Base-by-base conservation (phyloP, 202 grass and related monocot species). In the Alloteropsis angusta region DNA sequence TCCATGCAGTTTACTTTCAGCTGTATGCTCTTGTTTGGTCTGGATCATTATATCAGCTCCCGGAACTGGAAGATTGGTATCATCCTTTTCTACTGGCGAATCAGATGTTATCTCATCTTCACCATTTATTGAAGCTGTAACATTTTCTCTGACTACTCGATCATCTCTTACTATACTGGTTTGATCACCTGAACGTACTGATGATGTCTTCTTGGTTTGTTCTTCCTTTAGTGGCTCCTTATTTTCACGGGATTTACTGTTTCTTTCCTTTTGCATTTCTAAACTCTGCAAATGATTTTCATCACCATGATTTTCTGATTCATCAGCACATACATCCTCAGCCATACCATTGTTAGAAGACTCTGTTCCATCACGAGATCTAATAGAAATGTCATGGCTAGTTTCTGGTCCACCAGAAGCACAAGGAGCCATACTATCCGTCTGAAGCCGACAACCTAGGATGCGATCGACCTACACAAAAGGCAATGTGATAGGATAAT, bases 381-480 rank as follows among this genome's bases (percentile, higher is more conserved):
- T 82, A 45, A 48, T 54, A 71, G 62, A 9, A 60, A 77, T 47
- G 49, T 59, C 46, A 16, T 36, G 70, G 35, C 54, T 64, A 53
- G 66, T 55, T 84, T 80, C 36, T 61, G 60, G 47, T 57, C 0
- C 37, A 79, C 57, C 47, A 32, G 65, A 81, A 75, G 55, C 36
- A 82, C 26, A 77, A 70, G 76, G 81, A 36, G 61, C 48, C 44
- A 18, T 69, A 64, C 38, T 60, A 76, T 68, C 77, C 22, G 52
- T 69, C 74, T 84, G 84, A 73, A 91, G 76, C 28, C 96, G 89
- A 78, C 96, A 95, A 28, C 96, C 96, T 47, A 93, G 72, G 76
- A 99, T 88, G 49, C 96, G 91, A 76, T 98, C 88, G 65, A 98
- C 96, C 96, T 98, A 69, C 81, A 16, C 49, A 86, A 87, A 85